These are phyloP conservation scores for Populus hybrid DNA, from an alignment of 441 rosid species.

Conservation along the genomic window DNA sequence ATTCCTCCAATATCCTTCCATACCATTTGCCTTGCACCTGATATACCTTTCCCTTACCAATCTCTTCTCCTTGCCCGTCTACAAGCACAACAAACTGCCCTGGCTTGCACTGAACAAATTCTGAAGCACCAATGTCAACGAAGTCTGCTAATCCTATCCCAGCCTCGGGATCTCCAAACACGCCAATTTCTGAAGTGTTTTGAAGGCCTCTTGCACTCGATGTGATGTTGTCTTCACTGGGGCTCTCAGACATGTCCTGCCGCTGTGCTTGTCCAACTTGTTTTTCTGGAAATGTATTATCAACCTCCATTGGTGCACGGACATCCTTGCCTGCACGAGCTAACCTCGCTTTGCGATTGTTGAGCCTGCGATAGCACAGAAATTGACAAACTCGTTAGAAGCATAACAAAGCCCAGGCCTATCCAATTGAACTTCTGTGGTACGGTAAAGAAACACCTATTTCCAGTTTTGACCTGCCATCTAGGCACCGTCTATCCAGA, in stretches of 20 bases:
- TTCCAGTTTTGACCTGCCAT: background rate
- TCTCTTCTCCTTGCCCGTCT: conserved; percentile 48
- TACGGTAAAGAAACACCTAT: background rate
- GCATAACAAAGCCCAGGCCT: background rate
- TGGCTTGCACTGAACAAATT: conserved; percentile 34
- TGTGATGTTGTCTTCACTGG: conserved; percentile 49
- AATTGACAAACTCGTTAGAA: background rate
- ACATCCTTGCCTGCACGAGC: conserved; percentile 84
- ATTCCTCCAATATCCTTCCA: conserved; percentile 62
- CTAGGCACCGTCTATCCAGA: background rate
- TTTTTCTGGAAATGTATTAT: conserved; percentile 42
- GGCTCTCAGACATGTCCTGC: conserved; percentile 54
- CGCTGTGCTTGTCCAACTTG: conserved; percentile 34
- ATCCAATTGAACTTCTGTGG: background rate
- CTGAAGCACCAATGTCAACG: conserved; percentile 26
- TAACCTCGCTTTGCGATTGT: conserved; percentile 93
- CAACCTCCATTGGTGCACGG: conserved; percentile 48
- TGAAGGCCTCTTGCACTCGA: conserved; percentile 37
- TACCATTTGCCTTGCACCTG: conserved; percentile 65
- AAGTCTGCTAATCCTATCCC: conserved; percentile 26
- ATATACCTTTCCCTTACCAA: conserved; percentile 55
- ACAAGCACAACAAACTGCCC: conserved; percentile 56
- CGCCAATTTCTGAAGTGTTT: conserved; percentile 35
- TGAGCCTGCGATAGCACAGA: conserved; percentile 59
- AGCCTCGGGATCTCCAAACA: conserved; percentile 32